Conservation (phyloP, 1,139 yeast species). For the Candida freyschussii region DNA sequence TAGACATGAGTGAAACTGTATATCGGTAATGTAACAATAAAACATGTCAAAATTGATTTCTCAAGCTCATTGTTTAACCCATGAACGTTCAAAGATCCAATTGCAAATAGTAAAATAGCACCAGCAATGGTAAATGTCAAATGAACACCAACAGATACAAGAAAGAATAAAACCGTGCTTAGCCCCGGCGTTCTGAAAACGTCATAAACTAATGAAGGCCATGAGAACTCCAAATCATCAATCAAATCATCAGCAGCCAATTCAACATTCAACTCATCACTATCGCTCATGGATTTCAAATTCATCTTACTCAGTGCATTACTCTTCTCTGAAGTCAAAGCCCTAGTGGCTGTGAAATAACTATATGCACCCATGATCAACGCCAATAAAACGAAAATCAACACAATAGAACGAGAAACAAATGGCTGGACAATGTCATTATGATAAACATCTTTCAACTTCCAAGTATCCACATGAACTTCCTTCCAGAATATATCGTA, state of each 20-base stretch:
- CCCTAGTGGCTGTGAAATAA: slow-evolving; percentile 11
- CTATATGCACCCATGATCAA: slow-evolving; percentile 31
- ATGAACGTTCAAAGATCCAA: slow-evolving; percentile 17
- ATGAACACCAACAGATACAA: slow-evolving; percentile 21
- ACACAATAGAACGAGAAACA: slow-evolving; percentile 17
- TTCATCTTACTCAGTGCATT: slow-evolving; percentile 13
- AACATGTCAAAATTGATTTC: slow-evolving; percentile 4
- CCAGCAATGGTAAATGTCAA: slow-evolving; percentile 9
- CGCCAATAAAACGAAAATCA: slow-evolving; percentile 19
- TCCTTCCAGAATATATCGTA: slow-evolving; percentile 26
- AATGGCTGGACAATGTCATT: slow-evolving; percentile 25
- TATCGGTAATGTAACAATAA: slow-evolving; percentile 15
- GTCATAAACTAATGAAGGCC: slow-evolving; percentile 23
- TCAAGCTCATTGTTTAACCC: slow-evolving; percentile 15
- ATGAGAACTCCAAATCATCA: slow-evolving; percentile 22
- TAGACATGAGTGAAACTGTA: slow-evolving; percentile 17
- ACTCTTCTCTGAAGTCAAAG: slow-evolving; percentile 15
- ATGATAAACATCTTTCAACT: slow-evolving; percentile 17
- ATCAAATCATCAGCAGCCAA: slow-evolving; percentile 12
- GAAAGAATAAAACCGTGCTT: slow-evolving; percentile 10
- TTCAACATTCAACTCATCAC: slow-evolving; percentile 5
- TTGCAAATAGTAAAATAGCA: slow-evolving; percentile 8
- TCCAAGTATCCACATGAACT: slow-evolving; percentile 14
- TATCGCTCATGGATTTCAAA: slow-evolving; percentile 4
- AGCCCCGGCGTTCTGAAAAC: slow-evolving; percentile 21